phyloP scores from a whole-genome alignment of 2,329 filamentous ascomycete genomes.

The Sphaerulina vaccinii region DNA sequence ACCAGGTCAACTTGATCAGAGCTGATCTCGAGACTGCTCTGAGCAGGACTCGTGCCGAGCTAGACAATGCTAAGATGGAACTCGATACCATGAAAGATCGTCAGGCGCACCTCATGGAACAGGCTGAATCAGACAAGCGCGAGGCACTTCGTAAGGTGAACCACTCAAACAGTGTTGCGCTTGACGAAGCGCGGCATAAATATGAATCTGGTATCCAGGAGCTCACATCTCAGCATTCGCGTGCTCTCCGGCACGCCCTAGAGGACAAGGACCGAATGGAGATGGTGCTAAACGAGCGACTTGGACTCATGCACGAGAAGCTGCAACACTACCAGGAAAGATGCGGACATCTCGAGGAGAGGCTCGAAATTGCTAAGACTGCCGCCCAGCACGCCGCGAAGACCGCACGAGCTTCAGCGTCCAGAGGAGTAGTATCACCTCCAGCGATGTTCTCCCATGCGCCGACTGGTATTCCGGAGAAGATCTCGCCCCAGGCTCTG shows the following conservation, averaged over 20 bases:
- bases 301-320: constrained; percentile 80
- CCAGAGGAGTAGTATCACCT: constrained; percentile 20
- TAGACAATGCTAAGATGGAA: constrained; percentile 76
- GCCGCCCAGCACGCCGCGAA: constrained; percentile 80
- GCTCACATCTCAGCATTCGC: constrained; percentile 62
- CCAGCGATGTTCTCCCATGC: constrained; percentile 38
- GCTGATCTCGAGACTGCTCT: constrained; percentile 81
- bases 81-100: constrained; percentile 77
- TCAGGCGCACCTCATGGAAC: constrained; percentile 80
- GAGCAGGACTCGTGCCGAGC: constrained; percentile 66
- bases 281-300: constrained; percentile 73
- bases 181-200: constrained; percentile 59
- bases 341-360: constrained; percentile 81
- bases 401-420: constrained; percentile 50
- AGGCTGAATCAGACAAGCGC: constrained; percentile 68
- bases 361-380: constrained; percentile 83
- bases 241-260: constrained; percentile 47
- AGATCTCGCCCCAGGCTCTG: constrained; percentile 89
- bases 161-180: constrained; percentile 50
- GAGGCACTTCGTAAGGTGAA: constrained; percentile 57
- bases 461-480: constrained; percentile 63
- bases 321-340: constrained; percentile 83
- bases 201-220: constrained; percentile 45
- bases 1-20: constrained; percentile 79
- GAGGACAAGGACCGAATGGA: constrained; percentile 83